Conservation (phyloP, 1,284 basidiomycete genomes). For the Vanrija sp. region DNA sequence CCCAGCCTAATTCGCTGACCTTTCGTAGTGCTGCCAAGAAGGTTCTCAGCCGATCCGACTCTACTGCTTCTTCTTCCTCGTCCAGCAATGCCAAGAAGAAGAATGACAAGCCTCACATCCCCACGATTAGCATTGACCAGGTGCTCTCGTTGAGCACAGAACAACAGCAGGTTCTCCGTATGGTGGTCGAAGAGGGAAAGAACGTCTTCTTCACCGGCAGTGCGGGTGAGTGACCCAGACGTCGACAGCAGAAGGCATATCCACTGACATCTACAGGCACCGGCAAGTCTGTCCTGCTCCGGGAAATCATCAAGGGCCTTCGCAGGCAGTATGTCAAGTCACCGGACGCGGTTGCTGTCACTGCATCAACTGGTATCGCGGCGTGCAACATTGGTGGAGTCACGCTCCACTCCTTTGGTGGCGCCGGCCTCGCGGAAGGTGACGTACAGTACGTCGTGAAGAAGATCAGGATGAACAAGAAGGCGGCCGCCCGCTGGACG, state of each 20-base stretch:
- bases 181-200: constrained; percentile 63
- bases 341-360: constrained; percentile 68
- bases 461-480: constrained; percentile 69
- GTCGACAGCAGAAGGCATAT: background rate
- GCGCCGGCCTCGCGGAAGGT: constrained; percentile 80
- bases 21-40: constrained; percentile 13
- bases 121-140: constrained; percentile 41
- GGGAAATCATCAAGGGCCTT: constrained; percentile 73
- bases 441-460: constrained; percentile 59
- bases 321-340: constrained; percentile 53
- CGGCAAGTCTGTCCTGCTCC: constrained; percentile 89
- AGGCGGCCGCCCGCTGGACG: constrained; percentile 65
- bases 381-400: constrained; percentile 90
- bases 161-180: constrained; percentile 71
- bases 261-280: constrained; percentile 59
- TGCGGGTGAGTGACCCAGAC: constrained; percentile 62
- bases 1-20: no score
- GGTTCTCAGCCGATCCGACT: constrained; percentile 7
- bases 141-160: constrained; percentile 66
- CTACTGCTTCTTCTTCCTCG: constrained; percentile 7
- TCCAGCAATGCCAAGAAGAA: constrained; percentile 5
- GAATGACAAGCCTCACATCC: background rate
- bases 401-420: constrained; percentile 88
- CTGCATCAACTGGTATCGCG: constrained; percentile 86
- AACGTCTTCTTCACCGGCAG: constrained; percentile 97